Base-by-base conservation (phyloP, 1,139 yeast genomes). In the Debaryomyces sp. region DNA sequence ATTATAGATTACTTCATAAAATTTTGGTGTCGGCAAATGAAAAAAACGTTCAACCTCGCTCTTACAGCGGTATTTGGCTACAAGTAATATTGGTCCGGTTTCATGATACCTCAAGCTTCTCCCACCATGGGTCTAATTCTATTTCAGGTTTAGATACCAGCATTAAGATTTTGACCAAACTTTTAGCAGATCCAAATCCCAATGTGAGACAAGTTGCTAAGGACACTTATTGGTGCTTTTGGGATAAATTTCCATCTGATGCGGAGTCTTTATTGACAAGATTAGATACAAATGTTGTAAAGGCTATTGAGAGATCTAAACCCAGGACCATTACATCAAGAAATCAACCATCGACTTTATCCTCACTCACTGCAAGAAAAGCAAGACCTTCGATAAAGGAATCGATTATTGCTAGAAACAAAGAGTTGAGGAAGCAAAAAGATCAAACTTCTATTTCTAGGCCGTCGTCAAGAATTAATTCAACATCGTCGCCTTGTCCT, bases 131-230 rank as follows among this genome's bases (percentile, higher is more conserved):
- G 30, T 64, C 75, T 9, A 56, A 61, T 4, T 56, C 66, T 3
- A 73, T 67, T 21, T 54, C 67, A 10, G 67, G 77, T 0, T 63
- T 80, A 2, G 85, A 82, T 4, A 61, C 74, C 1, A 67, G 85
- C 1, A 82, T 76, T 36, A 81, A 75, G 48, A 71, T 84, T 54
- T 62, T 91, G 2, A 56, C 69, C 5, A 85, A 81, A 58, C 84
- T 95, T 30, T 70, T 94, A 2, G 67, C 81, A 1, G 98, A 94
- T 66, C 89, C 96, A 0, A 87, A 88, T 51, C 91, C 95, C 0
- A 73, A 78, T 0, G 97, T 89, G 0, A 77, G 97, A 52, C 96
- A 84, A 57, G 74, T 82, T 0, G 89, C 88, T 69, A 80, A 96
- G 60, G 73, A 74, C 8, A 77, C 91, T 0, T 92, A 80, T 60